Conservation (phyloP, 352 stramenopile species). For the Phytophthora rubi region DNA sequence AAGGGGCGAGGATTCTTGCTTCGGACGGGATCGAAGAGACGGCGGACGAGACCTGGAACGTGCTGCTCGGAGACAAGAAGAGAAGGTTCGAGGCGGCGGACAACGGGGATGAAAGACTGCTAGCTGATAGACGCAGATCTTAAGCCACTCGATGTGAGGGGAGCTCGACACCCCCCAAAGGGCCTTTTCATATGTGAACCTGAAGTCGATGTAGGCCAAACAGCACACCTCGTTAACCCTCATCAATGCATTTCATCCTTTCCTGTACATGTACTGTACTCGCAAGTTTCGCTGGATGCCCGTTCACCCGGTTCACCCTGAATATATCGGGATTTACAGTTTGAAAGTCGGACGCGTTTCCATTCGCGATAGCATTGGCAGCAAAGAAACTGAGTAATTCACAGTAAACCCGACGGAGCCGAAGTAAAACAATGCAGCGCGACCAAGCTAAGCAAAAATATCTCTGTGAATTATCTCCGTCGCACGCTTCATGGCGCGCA, state of each 20-base stretch:
- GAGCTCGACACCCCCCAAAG: not conserved
- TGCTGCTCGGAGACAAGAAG: slow-evolving; percentile 10
- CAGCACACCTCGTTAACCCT: not conserved
- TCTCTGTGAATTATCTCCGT: not conserved
- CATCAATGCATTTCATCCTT: not conserved
- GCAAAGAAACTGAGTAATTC: not conserved
- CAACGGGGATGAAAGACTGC: not conserved
- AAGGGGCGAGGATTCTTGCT: slow-evolving; percentile 9
- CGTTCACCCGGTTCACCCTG: not conserved
- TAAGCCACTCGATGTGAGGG: not conserved
- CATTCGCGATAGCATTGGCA: not conserved
- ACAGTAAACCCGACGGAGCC: not conserved
- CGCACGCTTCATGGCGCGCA: not conserved
- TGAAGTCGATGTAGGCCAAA: not conserved
- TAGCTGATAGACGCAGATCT: not conserved
- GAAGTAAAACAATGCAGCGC: not conserved
- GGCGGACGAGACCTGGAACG: slow-evolving; percentile 8
- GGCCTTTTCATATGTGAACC: not conserved
- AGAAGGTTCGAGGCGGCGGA: not conserved
- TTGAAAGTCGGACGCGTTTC: no score
- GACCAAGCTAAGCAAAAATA: not conserved
- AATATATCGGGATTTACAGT: not conserved
- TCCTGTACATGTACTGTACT: not conserved
- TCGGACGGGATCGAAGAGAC: slow-evolving; percentile 22
- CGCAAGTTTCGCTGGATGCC: not conserved